A percentile compares a stretch with the other conserved stretches of the same genome.
Evolutionary conservation across 148 eudicot species (phyloP).

Genomic region (Rhododendron ovatum): DNA sequence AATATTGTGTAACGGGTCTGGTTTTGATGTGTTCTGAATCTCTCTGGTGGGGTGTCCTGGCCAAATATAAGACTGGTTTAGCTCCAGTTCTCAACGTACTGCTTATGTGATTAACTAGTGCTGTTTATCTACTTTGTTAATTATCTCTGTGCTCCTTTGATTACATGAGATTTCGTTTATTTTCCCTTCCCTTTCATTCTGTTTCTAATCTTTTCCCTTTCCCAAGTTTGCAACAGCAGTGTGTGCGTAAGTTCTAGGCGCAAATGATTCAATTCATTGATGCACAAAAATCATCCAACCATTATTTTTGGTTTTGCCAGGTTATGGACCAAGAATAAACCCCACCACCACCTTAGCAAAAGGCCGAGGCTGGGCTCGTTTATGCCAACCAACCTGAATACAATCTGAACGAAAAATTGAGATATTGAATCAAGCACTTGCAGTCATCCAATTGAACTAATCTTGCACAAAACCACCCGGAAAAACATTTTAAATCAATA

Average conservation of each 20-base stretch:
- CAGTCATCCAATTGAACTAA: no score
- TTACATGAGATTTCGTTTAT: not conserved
- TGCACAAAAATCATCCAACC: not conserved
- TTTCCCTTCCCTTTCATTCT: not conserved
- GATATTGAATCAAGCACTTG: no score
- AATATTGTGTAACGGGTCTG: not conserved
- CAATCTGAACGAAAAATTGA: no score
- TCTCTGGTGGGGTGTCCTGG: not conserved
- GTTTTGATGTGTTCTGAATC: not conserved
- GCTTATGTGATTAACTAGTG: not conserved
- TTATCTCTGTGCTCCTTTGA: not conserved
- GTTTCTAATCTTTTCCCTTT: not conserved
- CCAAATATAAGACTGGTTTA: not conserved
- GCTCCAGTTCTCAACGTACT: not conserved
- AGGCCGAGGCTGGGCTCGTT: no score
- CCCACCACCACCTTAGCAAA: not conserved
- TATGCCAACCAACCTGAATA: no score
- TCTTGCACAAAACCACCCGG: no score
- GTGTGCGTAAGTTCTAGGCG: not conserved
- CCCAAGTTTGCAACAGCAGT: no score
- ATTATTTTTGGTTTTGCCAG: not conserved
- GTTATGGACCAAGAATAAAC: not conserved
- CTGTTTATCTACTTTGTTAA: not conserved
- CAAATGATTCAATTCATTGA: not conserved
- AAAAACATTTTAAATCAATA: no score